phyloP scores from a whole-genome alignment of 352 stramenopile species.

The Phytophthora citrophthora region DNA sequence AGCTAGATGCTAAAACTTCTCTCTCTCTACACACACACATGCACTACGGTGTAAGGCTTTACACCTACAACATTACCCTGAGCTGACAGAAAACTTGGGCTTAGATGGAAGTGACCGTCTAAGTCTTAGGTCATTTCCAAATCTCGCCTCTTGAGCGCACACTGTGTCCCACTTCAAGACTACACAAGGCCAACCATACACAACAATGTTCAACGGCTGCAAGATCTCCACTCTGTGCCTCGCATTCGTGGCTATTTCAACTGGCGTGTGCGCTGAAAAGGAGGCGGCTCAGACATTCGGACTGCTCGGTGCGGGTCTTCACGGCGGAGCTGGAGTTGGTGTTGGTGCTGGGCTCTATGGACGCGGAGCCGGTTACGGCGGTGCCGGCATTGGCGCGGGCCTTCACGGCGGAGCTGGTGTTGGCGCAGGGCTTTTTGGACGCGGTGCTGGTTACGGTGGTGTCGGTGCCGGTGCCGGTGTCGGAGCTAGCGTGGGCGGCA shows the following conservation, averaged over 20 bases:
- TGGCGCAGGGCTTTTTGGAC: not conserved
- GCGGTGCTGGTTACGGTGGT: not conserved
- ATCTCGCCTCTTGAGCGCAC: slow-evolving; percentile 3
- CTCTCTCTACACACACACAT: not conserved
- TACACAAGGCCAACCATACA: not conserved
- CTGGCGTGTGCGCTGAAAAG: slow-evolving; percentile 3
- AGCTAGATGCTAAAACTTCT: not conserved
- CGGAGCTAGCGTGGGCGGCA: too few species aligned
- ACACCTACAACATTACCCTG: too few species aligned
- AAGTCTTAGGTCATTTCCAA: slow-evolving; percentile 7
- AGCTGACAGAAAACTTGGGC: not conserved
- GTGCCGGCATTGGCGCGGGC: not conserved
- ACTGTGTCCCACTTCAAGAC: not conserved
- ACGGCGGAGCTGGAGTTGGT: not conserved
- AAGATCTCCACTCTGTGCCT: slow-evolving; percentile 24
- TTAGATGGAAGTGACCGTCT: not conserved
- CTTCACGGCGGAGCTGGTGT: not conserved
- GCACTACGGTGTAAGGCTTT: too few species aligned
- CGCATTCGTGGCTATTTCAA: slow-evolving; percentile 6
- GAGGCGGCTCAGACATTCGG: slow-evolving; percentile 25
- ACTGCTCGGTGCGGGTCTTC: slow-evolving; percentile 2
- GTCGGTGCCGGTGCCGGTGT: not conserved
- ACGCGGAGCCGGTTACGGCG: not conserved
- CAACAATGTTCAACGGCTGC: slow-evolving; percentile 13
- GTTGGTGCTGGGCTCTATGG: slow-evolving; percentile 1